Evolutionary conservation across 1,284 basidiomycete genomes (phyloP).

Genomic region (Sporisorium exsertum): DNA sequence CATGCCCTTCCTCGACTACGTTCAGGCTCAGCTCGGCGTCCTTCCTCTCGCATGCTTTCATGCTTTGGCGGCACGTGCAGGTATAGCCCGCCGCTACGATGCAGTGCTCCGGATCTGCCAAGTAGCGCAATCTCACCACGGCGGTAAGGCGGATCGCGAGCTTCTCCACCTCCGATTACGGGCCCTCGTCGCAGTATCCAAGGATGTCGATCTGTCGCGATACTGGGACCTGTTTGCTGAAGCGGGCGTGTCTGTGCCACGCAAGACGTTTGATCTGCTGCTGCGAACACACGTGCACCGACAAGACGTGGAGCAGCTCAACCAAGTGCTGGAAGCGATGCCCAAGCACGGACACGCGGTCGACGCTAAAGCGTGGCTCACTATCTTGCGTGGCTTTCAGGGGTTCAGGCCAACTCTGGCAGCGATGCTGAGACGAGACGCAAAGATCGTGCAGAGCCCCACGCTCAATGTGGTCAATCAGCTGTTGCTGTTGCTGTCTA

Average conservation of each 20-base stretch:
- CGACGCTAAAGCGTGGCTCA: conserved; percentile 42
- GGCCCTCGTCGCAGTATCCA: conserved; percentile 29
- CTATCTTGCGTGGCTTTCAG: conserved; percentile 42
- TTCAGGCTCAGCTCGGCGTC: conserved; percentile 15
- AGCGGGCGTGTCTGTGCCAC: conserved; percentile 22
- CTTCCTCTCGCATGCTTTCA: conserved; percentile 37
- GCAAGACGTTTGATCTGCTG: conserved; percentile 44
- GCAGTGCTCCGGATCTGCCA: conserved; percentile 33
- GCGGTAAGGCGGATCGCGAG: conserved; percentile 30
- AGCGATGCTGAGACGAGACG: conserved; percentile 23
- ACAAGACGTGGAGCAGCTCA: conserved; percentile 32
- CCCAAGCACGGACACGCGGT: conserved; percentile 28
- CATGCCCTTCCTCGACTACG: conserved; percentile 30
- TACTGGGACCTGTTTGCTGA: conserved; percentile 21
- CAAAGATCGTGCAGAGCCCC: conserved; percentile 35
- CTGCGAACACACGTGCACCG: conserved; percentile 38
- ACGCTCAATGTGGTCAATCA: conserved; percentile 38
- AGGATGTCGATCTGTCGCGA: conserved; percentile 8
- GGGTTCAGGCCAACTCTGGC: conserved; percentile 31
- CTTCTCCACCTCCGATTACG: conserved; percentile 41
- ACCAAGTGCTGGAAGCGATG: conserved; percentile 41
- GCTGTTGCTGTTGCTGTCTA: conserved; percentile 16
- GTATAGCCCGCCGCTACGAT: conserved; percentile 22
- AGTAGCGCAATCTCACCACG: conserved; percentile 23
- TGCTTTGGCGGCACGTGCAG: conserved; percentile 24